phyloP scores from a whole-genome alignment of 202 grass and related monocot genomes.

The Musa balbisiana region DNA sequence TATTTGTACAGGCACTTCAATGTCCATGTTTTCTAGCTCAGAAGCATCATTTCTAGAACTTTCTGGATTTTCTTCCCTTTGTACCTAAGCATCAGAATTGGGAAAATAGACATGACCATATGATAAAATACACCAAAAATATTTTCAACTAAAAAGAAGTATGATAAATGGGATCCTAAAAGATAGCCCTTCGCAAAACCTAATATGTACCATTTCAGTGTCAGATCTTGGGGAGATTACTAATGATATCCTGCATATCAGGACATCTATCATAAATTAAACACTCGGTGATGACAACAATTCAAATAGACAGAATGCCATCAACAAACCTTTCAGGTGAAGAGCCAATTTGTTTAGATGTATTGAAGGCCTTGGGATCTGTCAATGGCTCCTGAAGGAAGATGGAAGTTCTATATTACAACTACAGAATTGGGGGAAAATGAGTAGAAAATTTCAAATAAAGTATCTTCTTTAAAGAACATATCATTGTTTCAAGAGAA shows the following conservation, averaged over 20 bases:
- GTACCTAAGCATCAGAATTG: conserved; percentile 37
- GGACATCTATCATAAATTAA: conserved; percentile 25
- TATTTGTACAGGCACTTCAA: conserved; percentile 54
- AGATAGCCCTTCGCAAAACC: not conserved
- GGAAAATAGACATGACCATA: not conserved
- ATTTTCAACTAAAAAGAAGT: conserved; percentile 20
- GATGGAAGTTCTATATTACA: conserved; percentile 14
- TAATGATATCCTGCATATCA: conserved; percentile 60
- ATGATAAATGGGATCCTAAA: conserved; percentile 15
- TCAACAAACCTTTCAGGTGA: conserved; percentile 31
- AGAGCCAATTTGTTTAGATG: conserved; percentile 44
- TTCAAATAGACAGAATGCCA: not conserved
- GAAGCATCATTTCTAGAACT: not conserved
- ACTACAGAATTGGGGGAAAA: not conserved
- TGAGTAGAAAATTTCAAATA: not conserved
- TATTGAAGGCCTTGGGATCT: conserved; percentile 36
- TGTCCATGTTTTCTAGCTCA: conserved; percentile 43
- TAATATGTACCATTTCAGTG: conserved; percentile 34
- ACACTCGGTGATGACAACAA: no score
- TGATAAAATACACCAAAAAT: not conserved
- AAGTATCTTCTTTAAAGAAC: not conserved
- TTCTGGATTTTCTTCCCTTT: conserved; percentile 38
- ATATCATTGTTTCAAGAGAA: no score
- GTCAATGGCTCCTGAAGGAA: conserved; percentile 41
- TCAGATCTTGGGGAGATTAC: conserved; percentile 29